Evolutionary conservation across 2,329 filamentous ascomycete species (phyloP).

Genomic region (Eutypella sp.): DNA sequence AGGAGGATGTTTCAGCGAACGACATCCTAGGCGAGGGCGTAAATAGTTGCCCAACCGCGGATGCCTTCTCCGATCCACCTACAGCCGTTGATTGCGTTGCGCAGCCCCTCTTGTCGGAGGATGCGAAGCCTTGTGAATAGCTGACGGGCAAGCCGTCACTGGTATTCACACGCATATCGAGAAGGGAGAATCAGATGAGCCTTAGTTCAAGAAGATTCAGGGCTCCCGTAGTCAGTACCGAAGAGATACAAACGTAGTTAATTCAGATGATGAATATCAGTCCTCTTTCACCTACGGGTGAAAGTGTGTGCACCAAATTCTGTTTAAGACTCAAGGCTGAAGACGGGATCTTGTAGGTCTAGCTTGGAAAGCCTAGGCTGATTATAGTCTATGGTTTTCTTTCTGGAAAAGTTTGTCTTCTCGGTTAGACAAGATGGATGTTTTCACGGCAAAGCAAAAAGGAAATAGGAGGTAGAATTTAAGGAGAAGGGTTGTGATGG

Average conservation of each 20-base stretch:
- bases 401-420: too few species aligned
- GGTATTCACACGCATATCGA: constrained; percentile 16
- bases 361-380: too few species aligned
- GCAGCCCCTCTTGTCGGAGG: constrained; percentile 10
- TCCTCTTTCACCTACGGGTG: background rate
- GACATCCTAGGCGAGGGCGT: constrained; percentile 14
- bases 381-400: too few species aligned
- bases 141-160: constrained; percentile 20
- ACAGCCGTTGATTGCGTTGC: constrained; percentile 21
- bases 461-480: too few species aligned
- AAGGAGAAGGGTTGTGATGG: too few species aligned
- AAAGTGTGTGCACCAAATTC: too few species aligned
- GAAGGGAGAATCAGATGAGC: background rate
- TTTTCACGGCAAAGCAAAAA: too few species aligned
- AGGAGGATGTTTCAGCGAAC: constrained; percentile 11
- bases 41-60: constrained; percentile 9
- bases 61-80: constrained; percentile 6
- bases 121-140: constrained; percentile 9
- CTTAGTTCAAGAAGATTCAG: background rate
- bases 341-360: too few species aligned
- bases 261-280: background rate
- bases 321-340: background rate
- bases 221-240: background rate
- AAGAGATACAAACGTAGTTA: background rate
- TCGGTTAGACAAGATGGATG: too few species aligned